These are phyloP conservation scores for Paulownia fortunei DNA, from an alignment of 257 asterid genomes.

Conservation along the genomic window DNA sequence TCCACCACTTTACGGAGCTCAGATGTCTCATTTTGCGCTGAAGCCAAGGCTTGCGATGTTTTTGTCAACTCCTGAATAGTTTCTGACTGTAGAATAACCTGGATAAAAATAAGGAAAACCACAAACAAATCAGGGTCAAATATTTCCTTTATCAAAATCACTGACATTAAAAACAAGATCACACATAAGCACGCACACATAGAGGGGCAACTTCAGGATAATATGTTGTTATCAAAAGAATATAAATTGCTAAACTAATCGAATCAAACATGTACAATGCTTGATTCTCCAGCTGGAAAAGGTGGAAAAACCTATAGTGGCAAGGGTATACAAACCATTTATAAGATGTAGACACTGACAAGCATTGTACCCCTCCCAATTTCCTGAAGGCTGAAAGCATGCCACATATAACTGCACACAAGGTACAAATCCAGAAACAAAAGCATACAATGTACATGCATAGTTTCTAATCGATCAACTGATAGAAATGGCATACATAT, in stretches of 20 bases:
- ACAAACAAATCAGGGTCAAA: background rate
- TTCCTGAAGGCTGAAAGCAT: slow-evolving; percentile 18
- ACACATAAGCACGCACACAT: background rate
- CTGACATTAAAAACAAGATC: background rate
- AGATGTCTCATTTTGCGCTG: slow-evolving; percentile 69
- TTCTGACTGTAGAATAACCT: slow-evolving; percentile 91
- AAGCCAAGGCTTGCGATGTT: slow-evolving; percentile 83
- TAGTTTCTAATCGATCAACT: background rate
- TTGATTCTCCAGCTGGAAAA: background rate
- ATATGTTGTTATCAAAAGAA: background rate
- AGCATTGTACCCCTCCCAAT: background rate
- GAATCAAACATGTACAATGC: background rate
- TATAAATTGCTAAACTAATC: background rate
- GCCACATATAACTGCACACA: background rate
- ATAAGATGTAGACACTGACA: background rate
- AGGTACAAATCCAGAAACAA: background rate
- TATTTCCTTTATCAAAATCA: background rate
- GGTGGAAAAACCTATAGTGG: background rate
- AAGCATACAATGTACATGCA: background rate
- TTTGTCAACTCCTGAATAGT: slow-evolving; percentile 93
- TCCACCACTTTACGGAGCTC: slow-evolving; percentile 71
- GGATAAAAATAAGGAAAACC: slow-evolving; percentile 22
- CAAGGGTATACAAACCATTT: background rate
- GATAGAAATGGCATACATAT: background rate
- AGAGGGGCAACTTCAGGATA: background rate